Percentiles rank a stretch among this genome's conserved stretches.
Conservation (phyloP, 768 basidiomycete species). For the Nidula microcarpa region DNA sequence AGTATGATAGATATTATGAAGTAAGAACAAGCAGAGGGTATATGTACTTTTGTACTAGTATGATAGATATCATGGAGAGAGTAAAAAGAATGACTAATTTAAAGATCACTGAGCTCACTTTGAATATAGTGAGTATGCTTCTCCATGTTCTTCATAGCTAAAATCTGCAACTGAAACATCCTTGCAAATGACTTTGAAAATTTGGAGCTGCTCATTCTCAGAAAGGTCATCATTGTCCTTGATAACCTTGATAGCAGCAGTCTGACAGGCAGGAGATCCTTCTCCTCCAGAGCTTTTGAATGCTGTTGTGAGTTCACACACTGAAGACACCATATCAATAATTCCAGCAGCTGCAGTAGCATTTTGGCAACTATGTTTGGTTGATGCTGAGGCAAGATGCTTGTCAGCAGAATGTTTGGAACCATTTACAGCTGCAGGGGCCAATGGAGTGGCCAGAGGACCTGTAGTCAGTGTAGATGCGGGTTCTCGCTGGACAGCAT, state of each 20-base stretch:
- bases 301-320: constrained; percentile 10
- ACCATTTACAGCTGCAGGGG: too few species aligned
- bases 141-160: constrained; percentile 12
- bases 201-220: constrained; percentile 10
- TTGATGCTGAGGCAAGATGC: too few species aligned
- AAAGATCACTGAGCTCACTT: constrained; percentile 1
- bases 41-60: too few species aligned
- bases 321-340: constrained; percentile 10
- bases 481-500: too few species aligned
- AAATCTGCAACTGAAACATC: constrained; percentile 11
- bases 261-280: constrained; percentile 5
- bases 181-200: constrained; percentile 9
- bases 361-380: too few species aligned
- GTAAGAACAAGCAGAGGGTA: too few species aligned
- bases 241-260: constrained; percentile 9
- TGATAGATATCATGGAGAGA: neutral
- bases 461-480: too few species aligned
- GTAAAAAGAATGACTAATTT: neutral
- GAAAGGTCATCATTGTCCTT: constrained; percentile 15
- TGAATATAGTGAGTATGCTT: constrained; percentile 9
- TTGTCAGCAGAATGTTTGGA: too few species aligned
- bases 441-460: too few species aligned
- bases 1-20: too few species aligned
- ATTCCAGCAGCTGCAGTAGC: too few species aligned
- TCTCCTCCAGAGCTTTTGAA: constrained; percentile 5